Conservation (phyloP, 2,329 filamentous ascomycete species). For the Penicillium sp. region DNA sequence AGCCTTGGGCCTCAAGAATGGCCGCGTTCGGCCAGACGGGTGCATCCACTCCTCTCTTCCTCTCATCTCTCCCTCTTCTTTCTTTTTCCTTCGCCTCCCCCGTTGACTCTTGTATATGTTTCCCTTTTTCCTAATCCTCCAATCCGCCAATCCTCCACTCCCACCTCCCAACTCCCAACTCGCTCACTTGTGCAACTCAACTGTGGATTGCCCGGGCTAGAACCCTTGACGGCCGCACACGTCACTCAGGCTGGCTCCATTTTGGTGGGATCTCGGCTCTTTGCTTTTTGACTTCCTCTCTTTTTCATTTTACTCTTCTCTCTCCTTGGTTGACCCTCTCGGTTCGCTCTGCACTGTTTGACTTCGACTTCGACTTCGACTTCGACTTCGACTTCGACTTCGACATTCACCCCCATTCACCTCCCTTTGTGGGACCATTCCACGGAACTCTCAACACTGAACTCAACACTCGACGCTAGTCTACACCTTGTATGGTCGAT, state of each 20-base stretch:
- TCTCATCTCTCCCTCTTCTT: not conserved
- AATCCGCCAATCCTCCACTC: not conserved
- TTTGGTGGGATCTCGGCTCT: not conserved
- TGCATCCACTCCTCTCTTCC: not conserved
- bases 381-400: no score
- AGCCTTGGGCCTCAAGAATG: slow-evolving; percentile 4
- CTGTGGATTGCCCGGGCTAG: slow-evolving; percentile 19
- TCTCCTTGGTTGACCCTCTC: no score
- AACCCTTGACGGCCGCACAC: slow-evolving; percentile 24
- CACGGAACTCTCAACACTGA: no score
- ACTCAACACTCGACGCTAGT: no score
- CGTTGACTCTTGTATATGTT: not conserved
- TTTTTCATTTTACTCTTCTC: not conserved
- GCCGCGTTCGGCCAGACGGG: not conserved
- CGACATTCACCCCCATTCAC: no score
- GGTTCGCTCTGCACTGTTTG: no score
- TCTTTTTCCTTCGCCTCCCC: not conserved
- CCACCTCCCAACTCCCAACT: not conserved
- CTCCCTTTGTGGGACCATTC: no score
- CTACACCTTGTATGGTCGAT: no score
- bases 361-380: no score
- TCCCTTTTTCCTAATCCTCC: not conserved
- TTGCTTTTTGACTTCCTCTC: slow-evolving; percentile 1
- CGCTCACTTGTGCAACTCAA: not conserved
- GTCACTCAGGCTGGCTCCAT: slow-evolving; percentile 18